A percentile compares a stretch with the other conserved stretches of the same genome.
Conservation (phyloP, 179 eudicot species). For the Silene noctiflora region DNA sequence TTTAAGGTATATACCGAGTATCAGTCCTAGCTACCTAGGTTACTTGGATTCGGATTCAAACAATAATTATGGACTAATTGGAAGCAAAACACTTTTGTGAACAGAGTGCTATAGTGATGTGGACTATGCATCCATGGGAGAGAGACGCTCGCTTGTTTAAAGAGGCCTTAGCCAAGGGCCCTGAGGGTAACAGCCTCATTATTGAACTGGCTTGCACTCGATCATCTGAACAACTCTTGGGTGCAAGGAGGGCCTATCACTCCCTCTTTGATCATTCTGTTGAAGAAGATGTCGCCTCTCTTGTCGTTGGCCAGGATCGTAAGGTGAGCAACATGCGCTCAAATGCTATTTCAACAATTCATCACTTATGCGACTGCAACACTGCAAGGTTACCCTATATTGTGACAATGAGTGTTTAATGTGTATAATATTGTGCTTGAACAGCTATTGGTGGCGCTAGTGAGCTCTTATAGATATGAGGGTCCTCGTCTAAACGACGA, state of each 20-base stretch:
- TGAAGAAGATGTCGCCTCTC: constrained; percentile 74
- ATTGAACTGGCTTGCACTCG: constrained; percentile 70
- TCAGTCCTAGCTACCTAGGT: not conserved
- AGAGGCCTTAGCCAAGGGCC: constrained; percentile 57
- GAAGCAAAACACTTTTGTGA: not conserved
- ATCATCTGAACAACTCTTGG: constrained; percentile 66
- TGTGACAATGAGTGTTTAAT: too few species aligned
- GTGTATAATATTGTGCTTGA: not conserved
- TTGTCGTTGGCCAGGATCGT: constrained; percentile 36
- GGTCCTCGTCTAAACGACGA: constrained; percentile 58
- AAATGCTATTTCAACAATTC: too few species aligned
- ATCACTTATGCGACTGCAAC: too few species aligned
- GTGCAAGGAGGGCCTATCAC: constrained; percentile 84
- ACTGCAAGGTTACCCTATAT: too few species aligned
- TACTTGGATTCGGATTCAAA: not conserved
- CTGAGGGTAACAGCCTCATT: constrained; percentile 36
- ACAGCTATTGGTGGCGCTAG: constrained; percentile 75
- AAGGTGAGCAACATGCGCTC: constrained; percentile 34
- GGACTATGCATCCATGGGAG: constrained; percentile 93
- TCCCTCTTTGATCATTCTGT: constrained; percentile 67
- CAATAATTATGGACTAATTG: not conserved
- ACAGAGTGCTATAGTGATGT: constrained; percentile 62
- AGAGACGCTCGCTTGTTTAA: constrained; percentile 75
- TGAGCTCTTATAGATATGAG: constrained; percentile 82
- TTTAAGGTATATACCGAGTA: constrained; percentile 37